Conservation (phyloP, 768 basidiomycete genomes). For the Lentinula boryana region DNA sequence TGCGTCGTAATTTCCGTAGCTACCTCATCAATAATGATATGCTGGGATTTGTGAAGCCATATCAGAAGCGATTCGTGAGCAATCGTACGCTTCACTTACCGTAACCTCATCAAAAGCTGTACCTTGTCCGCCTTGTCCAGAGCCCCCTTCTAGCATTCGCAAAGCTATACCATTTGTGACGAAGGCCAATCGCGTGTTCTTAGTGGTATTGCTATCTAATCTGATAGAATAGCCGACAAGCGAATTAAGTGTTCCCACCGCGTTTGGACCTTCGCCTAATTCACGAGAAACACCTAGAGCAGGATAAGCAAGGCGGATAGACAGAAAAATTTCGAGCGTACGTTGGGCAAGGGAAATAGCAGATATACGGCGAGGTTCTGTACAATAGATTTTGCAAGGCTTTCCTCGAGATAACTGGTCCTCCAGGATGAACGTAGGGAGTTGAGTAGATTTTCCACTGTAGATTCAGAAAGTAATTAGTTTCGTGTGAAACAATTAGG, state of each 20-base stretch:
- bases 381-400: constrained; percentile 88
- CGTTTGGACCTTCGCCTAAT: constrained; percentile 77
- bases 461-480: constrained; percentile 1
- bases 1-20: constrained; percentile 7
- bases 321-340: constrained; percentile 12
- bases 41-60: constrained; percentile 35
- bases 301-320: not conserved
- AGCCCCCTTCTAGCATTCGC: constrained; percentile 91
- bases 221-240: constrained; percentile 94
- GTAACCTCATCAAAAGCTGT: constrained; percentile 92
- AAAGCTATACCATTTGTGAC: constrained; percentile 94
- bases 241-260: constrained; percentile 70
- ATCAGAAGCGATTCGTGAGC: not conserved
- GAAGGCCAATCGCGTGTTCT: constrained; percentile 73
- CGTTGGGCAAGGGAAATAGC: constrained; percentile 94
- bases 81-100: constrained; percentile 33
- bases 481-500: not conserved
- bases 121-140: constrained; percentile 61
- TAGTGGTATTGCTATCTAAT: constrained; percentile 79
- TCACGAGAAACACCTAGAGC: constrained; percentile 72
- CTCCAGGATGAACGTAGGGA: constrained; percentile 91
- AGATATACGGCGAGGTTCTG: constrained; percentile 93
- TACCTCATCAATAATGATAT: constrained; percentile 94
- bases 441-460: constrained; percentile 96
- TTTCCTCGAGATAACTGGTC: constrained; percentile 76